A percentile compares a stretch with the other conserved stretches of the same genome.
Evolutionary conservation across 768 basidiomycete species (phyloP).

Genomic region (Pulveroboletus ravenelii): DNA sequence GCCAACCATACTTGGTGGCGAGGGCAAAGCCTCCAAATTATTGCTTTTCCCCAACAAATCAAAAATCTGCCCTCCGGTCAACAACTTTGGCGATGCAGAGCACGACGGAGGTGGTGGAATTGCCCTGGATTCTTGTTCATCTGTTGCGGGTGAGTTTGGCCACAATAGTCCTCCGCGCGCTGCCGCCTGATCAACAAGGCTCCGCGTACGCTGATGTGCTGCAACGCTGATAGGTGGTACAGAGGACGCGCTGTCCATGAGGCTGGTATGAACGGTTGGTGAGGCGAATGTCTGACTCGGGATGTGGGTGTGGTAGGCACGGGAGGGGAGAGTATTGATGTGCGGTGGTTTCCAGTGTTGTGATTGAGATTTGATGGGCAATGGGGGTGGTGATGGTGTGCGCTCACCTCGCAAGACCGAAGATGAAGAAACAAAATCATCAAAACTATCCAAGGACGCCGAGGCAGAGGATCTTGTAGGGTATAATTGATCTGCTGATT

Average conservation of each 20-base stretch:
- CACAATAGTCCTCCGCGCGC: slow-evolving; percentile 38
- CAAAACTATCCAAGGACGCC: slow-evolving; percentile 42
- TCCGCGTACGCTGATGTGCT: slow-evolving; percentile 54
- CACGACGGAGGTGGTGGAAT: slow-evolving; percentile 26
- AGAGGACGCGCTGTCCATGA: slow-evolving; percentile 10
- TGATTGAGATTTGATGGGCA: slow-evolving; percentile 31
- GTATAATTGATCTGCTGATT: slow-evolving; percentile 16
- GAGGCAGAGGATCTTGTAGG: slow-evolving; percentile 21
- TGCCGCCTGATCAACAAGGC: slow-evolving; percentile 54
- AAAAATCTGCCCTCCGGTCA: slow-evolving; percentile 1
- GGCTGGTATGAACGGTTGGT: slow-evolving; percentile 11
- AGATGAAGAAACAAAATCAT: slow-evolving; percentile 41
- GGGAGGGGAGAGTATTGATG: slow-evolving; percentile 12
- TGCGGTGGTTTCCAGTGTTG: slow-evolving; percentile 3
- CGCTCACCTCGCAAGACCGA: slow-evolving; percentile 9
- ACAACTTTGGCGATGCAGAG: slow-evolving; percentile 1
- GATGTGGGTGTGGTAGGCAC: slow-evolving; percentile 18
- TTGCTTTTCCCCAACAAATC: slow-evolving; percentile 19
- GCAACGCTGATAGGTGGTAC: slow-evolving; percentile 31
- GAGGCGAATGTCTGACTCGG: slow-evolving; percentile 12
- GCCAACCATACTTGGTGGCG: not conserved
- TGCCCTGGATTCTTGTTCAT: slow-evolving; percentile 24
- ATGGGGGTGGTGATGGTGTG: slow-evolving; percentile 46
- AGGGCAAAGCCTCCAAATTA: not conserved
- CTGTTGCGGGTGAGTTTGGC: slow-evolving; percentile 28